Evolutionary conservation across 2,329 filamentous ascomycete genomes (phyloP), one percentile per base, ranked within the genome.

Genomic region (Ceratocystis albifundus): DNA sequence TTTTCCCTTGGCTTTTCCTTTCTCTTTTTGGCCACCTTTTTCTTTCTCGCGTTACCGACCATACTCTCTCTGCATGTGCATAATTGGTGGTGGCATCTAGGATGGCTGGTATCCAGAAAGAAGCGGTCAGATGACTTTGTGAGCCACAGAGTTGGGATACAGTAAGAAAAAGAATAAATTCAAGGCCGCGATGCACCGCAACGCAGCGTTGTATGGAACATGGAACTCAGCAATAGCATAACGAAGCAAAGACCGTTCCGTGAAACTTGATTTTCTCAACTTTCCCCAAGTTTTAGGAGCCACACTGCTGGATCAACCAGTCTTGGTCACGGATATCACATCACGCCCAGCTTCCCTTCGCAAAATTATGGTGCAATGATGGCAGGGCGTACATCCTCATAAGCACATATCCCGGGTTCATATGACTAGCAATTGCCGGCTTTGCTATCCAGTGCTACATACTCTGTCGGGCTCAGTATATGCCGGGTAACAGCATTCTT

Each of bases 31-130:
- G 15, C 15, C 55, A 8, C 20, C 3, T 20, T 57, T 15, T 32
- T 59, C 12, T 57, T 15, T 32, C 36, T 41, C 10, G 55, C 55
- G 28, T 59, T 59, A 36, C 55, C 28, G 55, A 32, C n/a, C 55
- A 59, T 32, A 30, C 55, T 59, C 55, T 59, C 55, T 59, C 55
- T 59, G 55, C 55, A 59, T 59, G 55, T 59, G 55, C 55, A 59
- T 59, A 15, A 36, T n/a, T 36, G 28, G 28, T 53, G 48, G 48
- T 36, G 17, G 55, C 55, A 59, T 59, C 12, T 57, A 15, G 17
- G 28, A 59, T 59, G 55, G 55, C 55, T 59, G 55, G 55, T 59
- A 36, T 36, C 25, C 28, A 59, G 10, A 36, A 36, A 36, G 28
- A 59, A 30, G 55, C 55, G 55, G 55, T 59, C 55, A 59, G 55